Base-by-base conservation (phyloP, 164 flowering plant genomes). In the Macadamia tetraphylla region DNA sequence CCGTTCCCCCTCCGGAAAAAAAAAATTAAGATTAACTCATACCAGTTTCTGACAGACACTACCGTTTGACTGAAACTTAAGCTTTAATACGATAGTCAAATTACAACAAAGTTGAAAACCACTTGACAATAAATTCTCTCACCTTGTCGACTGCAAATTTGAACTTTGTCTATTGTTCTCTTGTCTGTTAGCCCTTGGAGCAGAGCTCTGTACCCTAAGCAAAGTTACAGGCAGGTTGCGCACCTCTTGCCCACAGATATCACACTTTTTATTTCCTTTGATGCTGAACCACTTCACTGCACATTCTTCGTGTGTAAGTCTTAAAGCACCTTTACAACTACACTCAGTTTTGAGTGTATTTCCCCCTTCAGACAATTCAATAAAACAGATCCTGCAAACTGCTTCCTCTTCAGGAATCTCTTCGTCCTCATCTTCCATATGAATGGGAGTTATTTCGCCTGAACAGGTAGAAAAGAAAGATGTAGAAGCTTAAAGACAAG, bases 381-480 rank as follows among this genome's bases (percentile, higher is more conserved):
- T 91, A 15, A 84, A 66, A 77, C 98, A 93, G 66, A 93, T 89
- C 81, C 98, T 83, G 78, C 98, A 92, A 58, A 83, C 80, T 58
- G 94, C 94, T 74, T 89, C 97, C 73, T 92, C 93, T 75, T 92
- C 98, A n/a, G 92, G 87, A 77, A 91, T 93, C 77, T 93, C 97
- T 82, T 88, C 84, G 76, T 93, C 94, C 14, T 74, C 77, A 42
- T 68, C 76, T 67, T 84, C 86, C 46, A 67, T 30, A 8, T 83
- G 75, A 70, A 44, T 73, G 43, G 82, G 79, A 58, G 75, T 75
- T 44, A 81, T 79, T 69, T 87, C 78, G 84, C 80, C 95, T 88
- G 83, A 69, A 58, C 62, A 67, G 9, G 60, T 60, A 70, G 70
- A 44, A 42, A 62, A 65, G 17, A 60, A 72, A 14, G n/a, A 63